A percentile compares a stretch with the other conserved stretches of the same genome.
phyloP scores from a whole-genome alignment of 768 basidiomycete genomes.

The Pleurotus platypus region DNA sequence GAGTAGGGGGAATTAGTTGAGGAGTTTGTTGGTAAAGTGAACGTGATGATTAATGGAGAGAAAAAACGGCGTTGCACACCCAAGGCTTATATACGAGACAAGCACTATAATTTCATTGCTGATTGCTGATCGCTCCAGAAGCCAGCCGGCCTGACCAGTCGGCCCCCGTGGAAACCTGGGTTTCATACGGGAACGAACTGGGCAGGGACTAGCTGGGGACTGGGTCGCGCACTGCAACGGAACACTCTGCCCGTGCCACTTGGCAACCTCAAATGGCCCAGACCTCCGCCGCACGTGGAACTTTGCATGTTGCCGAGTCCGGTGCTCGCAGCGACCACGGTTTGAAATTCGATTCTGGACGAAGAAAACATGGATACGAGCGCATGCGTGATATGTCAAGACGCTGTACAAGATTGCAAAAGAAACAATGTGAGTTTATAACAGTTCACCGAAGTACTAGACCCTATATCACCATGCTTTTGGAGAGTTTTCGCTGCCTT shows the following conservation, averaged over 20 bases:
- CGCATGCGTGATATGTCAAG: too few relatives aligned
- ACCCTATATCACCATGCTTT: too few relatives aligned
- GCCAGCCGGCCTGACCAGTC: not conserved
- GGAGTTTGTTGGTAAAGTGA: not conserved
- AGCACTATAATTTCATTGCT: not conserved
- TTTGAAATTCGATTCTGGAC: too few relatives aligned
- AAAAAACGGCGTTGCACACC: not conserved
- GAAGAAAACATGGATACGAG: too few relatives aligned
- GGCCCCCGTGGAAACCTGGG: not conserved
- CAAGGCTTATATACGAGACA: not conserved
- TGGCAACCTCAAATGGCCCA: not conserved
- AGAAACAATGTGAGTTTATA: too few relatives aligned
- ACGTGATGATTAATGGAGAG: not conserved
- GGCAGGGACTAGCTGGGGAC: slow-evolving; percentile 4
- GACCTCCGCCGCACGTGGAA: too few relatives aligned
- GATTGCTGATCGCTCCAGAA: slow-evolving; percentile 4
- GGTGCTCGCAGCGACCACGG: too few relatives aligned
- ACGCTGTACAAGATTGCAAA: too few relatives aligned
- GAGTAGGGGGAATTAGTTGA: not conserved
- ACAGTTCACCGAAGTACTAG: too few relatives aligned
- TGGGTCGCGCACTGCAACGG: not conserved
- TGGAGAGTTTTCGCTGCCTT: too few relatives aligned
- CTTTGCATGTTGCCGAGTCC: too few relatives aligned
- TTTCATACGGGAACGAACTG: slow-evolving; percentile 1
- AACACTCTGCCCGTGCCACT: not conserved